phyloP scores from a whole-genome alignment of 78 protist species.

The Dictyostelium citrinum region DNA sequence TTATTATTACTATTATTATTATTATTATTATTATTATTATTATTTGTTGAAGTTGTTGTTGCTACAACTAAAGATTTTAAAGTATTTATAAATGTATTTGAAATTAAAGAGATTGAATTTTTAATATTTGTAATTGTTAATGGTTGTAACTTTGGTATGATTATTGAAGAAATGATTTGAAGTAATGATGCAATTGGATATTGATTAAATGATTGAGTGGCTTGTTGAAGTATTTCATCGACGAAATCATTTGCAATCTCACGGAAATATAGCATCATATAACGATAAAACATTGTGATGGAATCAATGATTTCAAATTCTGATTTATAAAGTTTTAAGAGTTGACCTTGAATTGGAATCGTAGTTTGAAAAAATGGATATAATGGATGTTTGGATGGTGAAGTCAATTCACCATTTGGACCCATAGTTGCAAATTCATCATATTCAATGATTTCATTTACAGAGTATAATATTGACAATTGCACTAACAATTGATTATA shows the following conservation, averaged over 20 bases:
- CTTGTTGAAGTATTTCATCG: constrained; percentile 37
- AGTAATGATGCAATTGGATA: constrained; percentile 31
- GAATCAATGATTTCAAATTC: constrained; percentile 10
- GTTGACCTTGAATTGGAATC: constrained; percentile 6
- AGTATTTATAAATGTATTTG: neutral
- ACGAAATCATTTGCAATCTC: constrained; percentile 25
- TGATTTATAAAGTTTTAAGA: neutral
- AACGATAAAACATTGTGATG: constrained; percentile 11
- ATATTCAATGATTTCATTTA: neutral
- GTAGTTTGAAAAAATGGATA: neutral
- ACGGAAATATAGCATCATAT: neutral
- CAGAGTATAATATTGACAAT: neutral
- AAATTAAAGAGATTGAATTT: neutral
- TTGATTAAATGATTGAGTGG: neutral
- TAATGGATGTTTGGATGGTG: neutral
- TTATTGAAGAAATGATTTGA: constrained; percentile 4
- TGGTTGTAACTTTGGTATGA: neutral
- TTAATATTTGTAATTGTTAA: neutral
- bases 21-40: no score
- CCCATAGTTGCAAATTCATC: neutral
- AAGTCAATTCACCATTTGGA: neutral
- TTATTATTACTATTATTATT: no score
- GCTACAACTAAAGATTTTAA: neutral
- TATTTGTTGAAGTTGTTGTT: neutral
- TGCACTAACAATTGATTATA: neutral